Evolutionary conservation across 2,329 filamentous ascomycete genomes (phyloP).

Genomic region (Alternaria arbusti): DNA sequence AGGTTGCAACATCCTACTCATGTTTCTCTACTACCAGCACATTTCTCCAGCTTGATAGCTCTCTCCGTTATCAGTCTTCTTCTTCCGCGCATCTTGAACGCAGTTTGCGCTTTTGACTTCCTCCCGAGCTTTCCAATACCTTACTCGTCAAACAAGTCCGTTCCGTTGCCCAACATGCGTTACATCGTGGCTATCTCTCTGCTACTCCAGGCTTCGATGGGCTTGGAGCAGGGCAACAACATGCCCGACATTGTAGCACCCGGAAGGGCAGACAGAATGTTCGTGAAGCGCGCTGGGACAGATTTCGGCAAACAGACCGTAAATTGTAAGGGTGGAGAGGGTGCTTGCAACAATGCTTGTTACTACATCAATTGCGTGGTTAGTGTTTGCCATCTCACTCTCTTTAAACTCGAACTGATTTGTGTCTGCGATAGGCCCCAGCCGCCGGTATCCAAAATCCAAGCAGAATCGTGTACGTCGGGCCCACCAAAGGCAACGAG

Average conservation of each 20-base stretch:
- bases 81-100: not conserved
- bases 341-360: constrained; percentile 25
- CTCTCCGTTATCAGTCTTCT: not conserved
- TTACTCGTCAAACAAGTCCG: not conserved
- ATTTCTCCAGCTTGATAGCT: not conserved
- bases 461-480: constrained; percentile 16
- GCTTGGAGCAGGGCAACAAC: not conserved
- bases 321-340: constrained; percentile 10
- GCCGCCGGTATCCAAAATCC: constrained; percentile 4
- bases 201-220: not conserved
- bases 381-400: not conserved
- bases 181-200: not conserved
- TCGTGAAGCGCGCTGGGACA: not conserved
- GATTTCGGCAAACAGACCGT: constrained; percentile 15
- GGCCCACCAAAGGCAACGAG: constrained; percentile 1
- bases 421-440: not conserved
- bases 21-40: not conserved
- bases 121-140: not conserved
- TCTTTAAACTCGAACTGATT: not conserved
- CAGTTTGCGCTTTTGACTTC: not conserved
- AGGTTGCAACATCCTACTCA: not conserved
- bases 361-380: constrained; percentile 19
- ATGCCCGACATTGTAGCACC: not conserved
- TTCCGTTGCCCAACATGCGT: not conserved
- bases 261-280: not conserved